Evolutionary conservation across 495 filamentous ascomycete species (phyloP).

Genomic region (Physcia stellaris): DNA sequence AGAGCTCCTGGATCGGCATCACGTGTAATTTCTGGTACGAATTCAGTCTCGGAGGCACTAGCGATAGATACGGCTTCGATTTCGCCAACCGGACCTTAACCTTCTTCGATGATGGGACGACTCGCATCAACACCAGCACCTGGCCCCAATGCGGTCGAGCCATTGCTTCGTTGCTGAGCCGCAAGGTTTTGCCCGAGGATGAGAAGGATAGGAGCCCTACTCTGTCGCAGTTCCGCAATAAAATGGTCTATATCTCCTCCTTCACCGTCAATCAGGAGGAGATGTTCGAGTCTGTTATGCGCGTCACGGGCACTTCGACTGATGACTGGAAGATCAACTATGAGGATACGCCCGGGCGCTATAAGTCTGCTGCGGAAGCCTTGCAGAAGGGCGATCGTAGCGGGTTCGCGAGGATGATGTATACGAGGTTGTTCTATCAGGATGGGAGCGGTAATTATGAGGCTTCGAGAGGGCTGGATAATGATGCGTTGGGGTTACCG

Average conservation of each 20-base stretch:
- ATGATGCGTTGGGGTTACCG: conserved; percentile 38
- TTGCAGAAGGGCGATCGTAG: conserved; percentile 28
- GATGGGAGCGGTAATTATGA: conserved; percentile 30
- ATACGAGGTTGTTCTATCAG: conserved; percentile 37
- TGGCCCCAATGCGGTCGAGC: conserved; percentile 31
- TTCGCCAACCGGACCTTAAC: conserved; percentile 23
- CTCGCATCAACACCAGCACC: conserved; percentile 26
- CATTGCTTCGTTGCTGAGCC: conserved; percentile 28
- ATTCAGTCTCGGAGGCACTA: conserved; percentile 24
- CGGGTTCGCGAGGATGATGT: conserved; percentile 39
- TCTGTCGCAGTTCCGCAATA: conserved; percentile 25
- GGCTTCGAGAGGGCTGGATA: conserved; percentile 25
- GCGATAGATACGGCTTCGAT: conserved; percentile 31
- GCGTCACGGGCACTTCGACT: conserved; percentile 37
- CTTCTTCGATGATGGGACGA: conserved; percentile 35
- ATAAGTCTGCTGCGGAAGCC: conserved; percentile 23
- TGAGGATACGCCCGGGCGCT: conserved; percentile 29
- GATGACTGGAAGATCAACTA: conserved; percentile 42
- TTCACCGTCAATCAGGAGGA: conserved; percentile 38
- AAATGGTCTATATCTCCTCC: conserved; percentile 27
- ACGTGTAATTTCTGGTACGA: conserved; percentile 41
- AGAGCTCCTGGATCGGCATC: conserved; percentile 36
- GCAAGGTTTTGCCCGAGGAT: conserved; percentile 32
- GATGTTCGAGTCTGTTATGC: conserved; percentile 35
- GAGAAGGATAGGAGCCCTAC: conserved; percentile 21